Percentiles rank a stretch among this genome's conserved stretches.
phyloP scores from a whole-genome alignment of 495 filamentous ascomycete species.

The Penicillium maclennaniae region DNA sequence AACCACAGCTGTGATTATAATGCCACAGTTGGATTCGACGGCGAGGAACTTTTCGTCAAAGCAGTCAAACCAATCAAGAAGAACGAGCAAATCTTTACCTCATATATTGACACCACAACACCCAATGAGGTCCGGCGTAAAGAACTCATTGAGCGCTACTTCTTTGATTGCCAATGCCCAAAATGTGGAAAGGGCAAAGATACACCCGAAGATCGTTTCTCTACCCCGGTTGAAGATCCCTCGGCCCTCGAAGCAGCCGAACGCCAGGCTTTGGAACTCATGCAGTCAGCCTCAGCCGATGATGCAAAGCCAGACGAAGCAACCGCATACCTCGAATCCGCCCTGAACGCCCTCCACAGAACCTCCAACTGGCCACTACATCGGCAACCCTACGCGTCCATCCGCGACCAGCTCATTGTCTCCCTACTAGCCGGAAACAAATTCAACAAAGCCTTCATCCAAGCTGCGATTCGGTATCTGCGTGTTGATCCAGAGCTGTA shows the following conservation, averaged over 20 bases:
- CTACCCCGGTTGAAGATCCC: slow-evolving; percentile 8
- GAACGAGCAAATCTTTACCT: slow-evolving; percentile 62
- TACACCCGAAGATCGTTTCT: slow-evolving; percentile 17
- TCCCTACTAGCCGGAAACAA: slow-evolving; percentile 26
- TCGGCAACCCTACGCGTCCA: slow-evolving; percentile 38
- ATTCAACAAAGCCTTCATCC: slow-evolving; percentile 33
- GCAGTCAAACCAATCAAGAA: slow-evolving; percentile 45
- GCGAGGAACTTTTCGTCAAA: slow-evolving; percentile 41
- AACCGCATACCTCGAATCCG: slow-evolving; percentile 20
- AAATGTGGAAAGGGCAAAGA: slow-evolving; percentile 43
- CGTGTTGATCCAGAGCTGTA: slow-evolving; percentile 39
- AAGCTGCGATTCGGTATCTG: slow-evolving; percentile 36
- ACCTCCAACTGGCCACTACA: slow-evolving; percentile 29
- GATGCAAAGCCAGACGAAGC: slow-evolving; percentile 11
- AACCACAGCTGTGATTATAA: slow-evolving; percentile 75
- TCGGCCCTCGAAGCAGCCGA: slow-evolving; percentile 19
- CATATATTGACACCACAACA: slow-evolving; percentile 62
- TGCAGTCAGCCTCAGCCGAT: slow-evolving; percentile 17
- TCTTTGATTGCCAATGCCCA: slow-evolving; percentile 61
- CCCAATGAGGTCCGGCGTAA: slow-evolving; percentile 43
- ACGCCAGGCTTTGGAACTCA: slow-evolving; percentile 24
- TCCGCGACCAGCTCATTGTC: slow-evolving; percentile 39
- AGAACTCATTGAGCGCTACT: slow-evolving; percentile 56
- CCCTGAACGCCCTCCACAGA: slow-evolving; percentile 23
- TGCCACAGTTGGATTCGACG: slow-evolving; percentile 60